A percentile compares a stretch with the other conserved stretches of the same genome.
Evolutionary conservation across 192 early-diverging fungal species (phyloP).

Genomic region (Backusella morwellensis): DNA sequence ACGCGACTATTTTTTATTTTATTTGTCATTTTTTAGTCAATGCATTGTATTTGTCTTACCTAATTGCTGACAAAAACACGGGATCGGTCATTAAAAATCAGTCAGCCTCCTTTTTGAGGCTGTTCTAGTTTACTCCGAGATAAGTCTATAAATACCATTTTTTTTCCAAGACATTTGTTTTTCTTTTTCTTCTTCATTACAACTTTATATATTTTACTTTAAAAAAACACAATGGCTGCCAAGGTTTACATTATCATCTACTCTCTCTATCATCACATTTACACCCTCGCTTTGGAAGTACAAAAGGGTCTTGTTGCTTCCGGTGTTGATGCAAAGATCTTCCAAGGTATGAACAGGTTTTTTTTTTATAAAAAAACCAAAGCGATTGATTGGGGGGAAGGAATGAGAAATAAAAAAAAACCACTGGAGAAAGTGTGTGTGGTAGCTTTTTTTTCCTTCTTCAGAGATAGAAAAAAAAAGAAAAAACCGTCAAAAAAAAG

Average conservation of each 20-base stretch:
- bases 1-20: neutral
- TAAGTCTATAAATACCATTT: neutral
- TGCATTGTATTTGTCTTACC: neutral
- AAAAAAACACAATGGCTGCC: conserved; percentile 13
- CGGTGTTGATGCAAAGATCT: conserved; percentile 35
- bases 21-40: neutral
- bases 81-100: neutral
- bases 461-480: neutral
- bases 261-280: conserved; percentile 63
- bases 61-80: neutral
- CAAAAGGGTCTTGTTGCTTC: conserved; percentile 61
- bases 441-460: too few relatives aligned
- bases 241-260: conserved; percentile 35
- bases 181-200: conserved; percentile 3
- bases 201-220: neutral
- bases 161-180: neutral
- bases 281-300: conserved; percentile 61
- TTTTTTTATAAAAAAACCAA: neutral
- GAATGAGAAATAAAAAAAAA: too few relatives aligned
- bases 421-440: too few relatives aligned
- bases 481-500: neutral
- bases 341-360: conserved; percentile 22
- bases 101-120: neutral
- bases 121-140: neutral
- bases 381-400: neutral